These are phyloP conservation scores for carrot (Daucus carota) DNA, from an alignment of 129 eudicot genomes.

Conservation along the genomic window DH1_v3.0 NC_030388.2:25387501-25388000, in stretches of 20 bases:
- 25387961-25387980: neutral
- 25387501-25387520: neutral
- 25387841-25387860: neutral
- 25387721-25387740: conserved; percentile 87
- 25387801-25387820: neutral
- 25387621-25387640: conserved; percentile 8
- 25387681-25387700: conserved; percentile 95
- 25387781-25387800: conserved; percentile 22
- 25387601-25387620: neutral
- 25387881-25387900: neutral
- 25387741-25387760: conserved; percentile 82
- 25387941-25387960: neutral
- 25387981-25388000: neutral
- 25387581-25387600: conserved; percentile 5
- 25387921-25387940: neutral
- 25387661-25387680: conserved; percentile 98
- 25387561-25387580: conserved; percentile 7
- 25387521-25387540: neutral
- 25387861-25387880: neutral
- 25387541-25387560: neutral
- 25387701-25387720: conserved; percentile 93
- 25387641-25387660: conserved; percentile 32
- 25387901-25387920: neutral
- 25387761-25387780: conserved; percentile 95
- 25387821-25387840: neutral